phyloP scores from a whole-genome alignment of 768 basidiomycete genomes.

The Tremella yokohamensis region DNA sequence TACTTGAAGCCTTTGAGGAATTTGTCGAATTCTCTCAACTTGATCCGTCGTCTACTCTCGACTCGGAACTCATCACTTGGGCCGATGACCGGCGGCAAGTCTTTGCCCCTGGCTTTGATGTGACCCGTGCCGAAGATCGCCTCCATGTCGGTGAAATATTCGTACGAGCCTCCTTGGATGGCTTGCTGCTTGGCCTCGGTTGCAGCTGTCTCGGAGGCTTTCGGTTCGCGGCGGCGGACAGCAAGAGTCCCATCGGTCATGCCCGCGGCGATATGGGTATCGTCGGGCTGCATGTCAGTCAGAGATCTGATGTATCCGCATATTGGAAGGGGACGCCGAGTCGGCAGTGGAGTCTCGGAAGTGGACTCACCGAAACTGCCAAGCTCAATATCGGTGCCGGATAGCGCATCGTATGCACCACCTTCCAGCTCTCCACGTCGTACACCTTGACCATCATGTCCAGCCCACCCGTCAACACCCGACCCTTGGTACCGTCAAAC shows the following conservation, averaged over 20 bases:
- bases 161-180: conserved; percentile 61
- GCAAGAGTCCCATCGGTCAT: conserved; percentile 98
- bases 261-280: conserved; percentile 93
- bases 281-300: conserved; percentile 68
- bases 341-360: background rate
- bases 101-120: conserved; percentile 53
- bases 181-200: conserved; percentile 50
- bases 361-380: conserved; percentile 69
- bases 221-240: conserved; percentile 80
- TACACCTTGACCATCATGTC: conserved; percentile 99
- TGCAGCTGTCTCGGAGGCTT: conserved; percentile 59
- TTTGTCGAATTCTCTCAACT: conserved; percentile 81
- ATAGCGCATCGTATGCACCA: conserved; percentile 98
- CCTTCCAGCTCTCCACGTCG: conserved; percentile 84
- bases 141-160: conserved; percentile 63
- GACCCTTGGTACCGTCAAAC: conserved; percentile 69
- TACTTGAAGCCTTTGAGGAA: conserved; percentile 90
- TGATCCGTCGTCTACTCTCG: conserved; percentile 65
- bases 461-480: conserved; percentile 81
- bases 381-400: conserved; percentile 85
- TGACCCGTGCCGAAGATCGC: conserved; percentile 57
- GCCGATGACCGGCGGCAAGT: conserved; percentile 60
- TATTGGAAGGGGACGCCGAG: background rate
- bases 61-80: conserved; percentile 69
- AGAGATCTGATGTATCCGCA: too few species aligned